Percentiles rank a stretch among this genome's conserved stretches.
Conservation (phyloP, 805 yeast species). For the Martiniozyma abietophila region DNA sequence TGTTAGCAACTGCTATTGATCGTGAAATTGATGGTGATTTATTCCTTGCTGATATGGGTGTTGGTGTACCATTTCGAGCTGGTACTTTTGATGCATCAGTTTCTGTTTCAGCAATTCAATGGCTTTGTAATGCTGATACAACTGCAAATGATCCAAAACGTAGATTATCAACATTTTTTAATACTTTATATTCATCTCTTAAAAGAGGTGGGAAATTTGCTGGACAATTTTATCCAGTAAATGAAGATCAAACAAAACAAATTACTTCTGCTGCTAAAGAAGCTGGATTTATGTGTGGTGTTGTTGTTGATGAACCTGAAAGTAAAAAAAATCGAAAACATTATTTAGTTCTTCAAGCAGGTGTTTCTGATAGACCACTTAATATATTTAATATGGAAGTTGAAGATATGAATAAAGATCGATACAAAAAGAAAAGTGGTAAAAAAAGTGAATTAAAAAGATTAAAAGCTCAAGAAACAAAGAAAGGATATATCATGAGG, state of each 20-base stretch:
- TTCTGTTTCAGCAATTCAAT: constrained; percentile 89
- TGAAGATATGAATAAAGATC: constrained; percentile 42
- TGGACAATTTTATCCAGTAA: constrained; percentile 92
- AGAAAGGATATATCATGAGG: constrained; percentile 73
- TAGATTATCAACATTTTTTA: constrained; percentile 75
- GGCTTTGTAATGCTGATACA: constrained; percentile 96
- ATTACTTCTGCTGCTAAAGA: constrained; percentile 81
- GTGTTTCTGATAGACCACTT: constrained; percentile 61
- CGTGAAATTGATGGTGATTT: constrained; percentile 91
- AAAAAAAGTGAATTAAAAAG: constrained; percentile 37
- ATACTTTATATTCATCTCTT: constrained; percentile 75
- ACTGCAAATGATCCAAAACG: constrained; percentile 72
- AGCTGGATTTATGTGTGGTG: constrained; percentile 94
- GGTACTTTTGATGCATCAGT: constrained; percentile 97
- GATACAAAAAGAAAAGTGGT: constrained; percentile 13
- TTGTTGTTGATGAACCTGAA: constrained; percentile 90
- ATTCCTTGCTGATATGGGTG: constrained; percentile 86
- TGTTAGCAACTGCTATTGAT: constrained; percentile 91
- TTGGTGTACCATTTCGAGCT: constrained; percentile 89
- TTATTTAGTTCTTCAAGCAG: constrained; percentile 84
- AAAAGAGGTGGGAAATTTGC: constrained; percentile 95
- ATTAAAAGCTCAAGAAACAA: constrained; percentile 54
- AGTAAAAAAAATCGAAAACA: constrained; percentile 85
- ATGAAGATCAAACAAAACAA: constrained; percentile 73
- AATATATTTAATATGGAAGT: constrained; percentile 74